Evolutionary conservation across 768 basidiomycete species (phyloP).

Genomic region (Serendipita indica): DNA sequence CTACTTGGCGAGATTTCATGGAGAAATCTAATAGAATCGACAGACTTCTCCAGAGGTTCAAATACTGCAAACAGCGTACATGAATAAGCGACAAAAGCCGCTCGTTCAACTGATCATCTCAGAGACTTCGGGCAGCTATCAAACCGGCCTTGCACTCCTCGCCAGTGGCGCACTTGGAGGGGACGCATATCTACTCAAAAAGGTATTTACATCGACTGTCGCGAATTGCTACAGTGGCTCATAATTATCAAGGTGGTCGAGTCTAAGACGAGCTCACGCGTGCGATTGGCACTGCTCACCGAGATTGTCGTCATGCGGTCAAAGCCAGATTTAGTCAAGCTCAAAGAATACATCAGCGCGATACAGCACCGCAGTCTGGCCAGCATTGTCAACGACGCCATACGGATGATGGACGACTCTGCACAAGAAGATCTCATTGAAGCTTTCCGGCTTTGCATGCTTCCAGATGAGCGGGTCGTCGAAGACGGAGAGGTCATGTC

Average conservation of each 20-base stretch:
- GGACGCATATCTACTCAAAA: neutral
- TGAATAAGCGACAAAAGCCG: neutral
- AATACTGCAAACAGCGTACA: slow-evolving; percentile 3
- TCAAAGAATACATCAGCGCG: neutral
- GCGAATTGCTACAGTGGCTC: no score
- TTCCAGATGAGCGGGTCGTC: no score
- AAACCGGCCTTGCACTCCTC: neutral
- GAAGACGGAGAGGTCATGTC: no score
- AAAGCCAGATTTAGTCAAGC: neutral
- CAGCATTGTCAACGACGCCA: neutral
- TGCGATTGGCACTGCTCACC: neutral
- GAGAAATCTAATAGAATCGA: neutral
- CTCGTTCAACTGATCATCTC: neutral
- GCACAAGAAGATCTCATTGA: no score
- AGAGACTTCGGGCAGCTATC: neutral
- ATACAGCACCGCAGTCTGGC: neutral
- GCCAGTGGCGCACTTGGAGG: neutral
- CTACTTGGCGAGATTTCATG: neutral
- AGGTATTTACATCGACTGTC: neutral
- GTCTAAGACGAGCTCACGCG: neutral
- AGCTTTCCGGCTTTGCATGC: no score
- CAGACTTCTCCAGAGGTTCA: neutral
- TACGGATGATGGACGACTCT: no score
- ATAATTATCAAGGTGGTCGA: no score
- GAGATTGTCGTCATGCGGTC: neutral